Evolutionary conservation across 2,329 filamentous ascomycete genomes (phyloP), one percentile per base, ranked within the genome.

Genomic region (Fusarium sp.): DNA sequence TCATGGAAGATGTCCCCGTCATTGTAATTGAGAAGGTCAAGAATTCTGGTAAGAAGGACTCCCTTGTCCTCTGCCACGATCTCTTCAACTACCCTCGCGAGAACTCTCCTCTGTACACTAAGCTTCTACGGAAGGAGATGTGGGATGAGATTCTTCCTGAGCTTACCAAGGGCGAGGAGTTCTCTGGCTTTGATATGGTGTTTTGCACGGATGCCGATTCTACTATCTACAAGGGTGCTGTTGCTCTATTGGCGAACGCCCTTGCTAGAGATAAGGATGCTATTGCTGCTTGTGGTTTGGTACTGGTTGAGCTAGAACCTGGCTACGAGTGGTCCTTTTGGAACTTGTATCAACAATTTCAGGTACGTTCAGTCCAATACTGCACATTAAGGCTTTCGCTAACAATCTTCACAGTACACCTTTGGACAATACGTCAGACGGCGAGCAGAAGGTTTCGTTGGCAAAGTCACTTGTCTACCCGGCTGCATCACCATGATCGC

Each of bases 401-500:
- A 40, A 65, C 18, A n/a, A n/a, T n/a, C n/a, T 40, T 2, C 4
- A 1, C 12, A 73, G 71, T 74, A 74, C 14, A 72, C 71, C 0
- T 74, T 71, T 18, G 71, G 71, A 0, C 71, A 73, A 15, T 73
- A 73, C 3, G 71, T 73, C 7, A 61, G 71, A 30, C 57, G 71
- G 5, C 18, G 71, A 52, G 71, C 71, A 12, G 71, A 74, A 25
- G 62, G 62, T 0, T 59, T 72, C 10, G 20, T 74, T 2, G 71
- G 71, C 0, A 73, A 73, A 20, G 71, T 73, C 0, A 73, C 71
- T 4, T 73, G 71, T 25, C 45, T 73, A 3, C 71, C 71, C 1
- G 71, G 71, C 4, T 73, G 71, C 3, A 73, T 73, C 44, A 74
- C 71, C 6, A 73, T 73, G 71, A 71, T 73, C 3, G 68, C 71